Percentiles rank a stretch among this genome's conserved stretches.
phyloP scores from a whole-genome alignment of 2,329 filamentous ascomycete genomes.

The Colletotrichum aenigma region DNA sequence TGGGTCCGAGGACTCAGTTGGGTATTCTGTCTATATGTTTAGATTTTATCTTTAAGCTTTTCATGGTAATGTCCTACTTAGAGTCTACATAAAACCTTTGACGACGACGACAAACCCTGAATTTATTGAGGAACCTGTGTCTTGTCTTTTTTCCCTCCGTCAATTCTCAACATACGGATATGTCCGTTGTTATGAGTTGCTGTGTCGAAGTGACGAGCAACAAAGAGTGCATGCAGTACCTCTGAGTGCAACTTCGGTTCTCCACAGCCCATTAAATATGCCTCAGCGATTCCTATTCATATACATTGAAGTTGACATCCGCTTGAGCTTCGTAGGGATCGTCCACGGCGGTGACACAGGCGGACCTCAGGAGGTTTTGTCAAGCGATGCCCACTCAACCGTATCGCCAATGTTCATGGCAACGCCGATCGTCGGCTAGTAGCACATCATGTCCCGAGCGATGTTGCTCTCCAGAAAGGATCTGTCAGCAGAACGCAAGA shows the following conservation, averaged over 20 bases:
- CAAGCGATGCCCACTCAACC: no score
- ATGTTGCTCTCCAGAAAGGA: no score
- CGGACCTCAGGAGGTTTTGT: no score
- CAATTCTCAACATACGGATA: not conserved
- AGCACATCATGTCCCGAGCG: accelerated
- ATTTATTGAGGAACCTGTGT: accelerated
- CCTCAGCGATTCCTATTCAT: accelerated
- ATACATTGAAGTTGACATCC: accelerated
- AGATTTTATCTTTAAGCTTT: not conserved
- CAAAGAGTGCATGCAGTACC: accelerated
- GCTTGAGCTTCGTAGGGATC: no score
- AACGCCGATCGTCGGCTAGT: no score
- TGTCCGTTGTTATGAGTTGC: not conserved
- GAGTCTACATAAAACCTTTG: not conserved
- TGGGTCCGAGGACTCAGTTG: no score
- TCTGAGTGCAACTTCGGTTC: not conserved
- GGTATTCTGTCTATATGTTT: not conserved
- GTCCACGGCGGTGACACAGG: no score
- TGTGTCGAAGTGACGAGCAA: not conserved
- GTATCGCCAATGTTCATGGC: no score
- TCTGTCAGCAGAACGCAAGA: no score
- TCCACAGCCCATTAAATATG: not conserved
- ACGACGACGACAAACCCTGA: accelerated
- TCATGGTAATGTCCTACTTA: not conserved
- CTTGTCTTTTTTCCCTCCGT: accelerated